Conservation (phyloP, 345 rosid species). For the Citrus mangshanensis region DNA sequence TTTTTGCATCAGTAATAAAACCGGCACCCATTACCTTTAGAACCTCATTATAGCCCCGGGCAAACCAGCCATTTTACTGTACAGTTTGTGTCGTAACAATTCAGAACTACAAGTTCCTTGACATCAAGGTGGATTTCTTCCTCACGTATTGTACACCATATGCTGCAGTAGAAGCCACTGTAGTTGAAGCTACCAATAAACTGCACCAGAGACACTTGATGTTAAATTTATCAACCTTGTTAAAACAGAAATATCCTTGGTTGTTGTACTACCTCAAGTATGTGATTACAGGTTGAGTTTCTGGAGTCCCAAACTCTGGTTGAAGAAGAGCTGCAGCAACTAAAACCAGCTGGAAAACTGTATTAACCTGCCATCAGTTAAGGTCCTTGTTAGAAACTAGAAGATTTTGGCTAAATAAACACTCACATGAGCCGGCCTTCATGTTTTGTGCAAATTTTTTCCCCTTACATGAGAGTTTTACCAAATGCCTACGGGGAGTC, state of each 20-base stretch:
- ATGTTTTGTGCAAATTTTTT: background rate
- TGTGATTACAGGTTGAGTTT: slow-evolving; percentile 63
- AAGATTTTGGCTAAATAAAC: background rate
- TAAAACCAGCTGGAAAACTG: slow-evolving; percentile 81
- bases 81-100: background rate
- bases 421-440: background rate
- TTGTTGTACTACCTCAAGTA: slow-evolving; percentile 57
- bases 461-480: background rate
- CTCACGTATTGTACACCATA: slow-evolving; percentile 69
- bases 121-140: slow-evolving; percentile 37
- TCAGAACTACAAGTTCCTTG: slow-evolving; percentile 32
- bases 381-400: background rate
- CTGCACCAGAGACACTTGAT: slow-evolving; percentile 30
- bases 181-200: slow-evolving; percentile 83
- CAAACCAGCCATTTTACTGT: background rate
- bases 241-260: background rate
- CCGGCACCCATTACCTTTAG: background rate
- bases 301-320: slow-evolving; percentile 71
- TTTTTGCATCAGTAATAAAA: background rate
- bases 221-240: background rate
- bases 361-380: slow-evolving; percentile 63
- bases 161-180: slow-evolving; percentile 74
- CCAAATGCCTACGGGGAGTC: background rate
- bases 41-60: background rate
- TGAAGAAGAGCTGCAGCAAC: slow-evolving; percentile 92